These are phyloP conservation scores for Wickerhamomyces sp. DNA, from an alignment of 1,139 yeast species.

Conservation along the genomic window DNA sequence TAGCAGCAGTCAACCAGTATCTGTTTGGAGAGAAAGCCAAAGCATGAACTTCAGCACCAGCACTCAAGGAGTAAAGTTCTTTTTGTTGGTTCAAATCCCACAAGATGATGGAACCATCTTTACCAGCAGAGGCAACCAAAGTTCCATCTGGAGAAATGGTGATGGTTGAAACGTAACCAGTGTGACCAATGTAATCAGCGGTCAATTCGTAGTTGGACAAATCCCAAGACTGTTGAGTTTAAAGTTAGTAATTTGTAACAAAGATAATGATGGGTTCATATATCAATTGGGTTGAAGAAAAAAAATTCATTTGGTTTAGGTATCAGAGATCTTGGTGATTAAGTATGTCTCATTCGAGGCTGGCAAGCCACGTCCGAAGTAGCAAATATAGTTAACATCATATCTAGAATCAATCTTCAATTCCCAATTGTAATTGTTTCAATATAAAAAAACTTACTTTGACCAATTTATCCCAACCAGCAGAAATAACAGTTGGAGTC, in stretches of 20 bases:
- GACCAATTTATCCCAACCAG: slow-evolving; percentile 98
- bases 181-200: slow-evolving; percentile 99
- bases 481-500: slow-evolving; percentile 83
- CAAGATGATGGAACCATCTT: slow-evolving; percentile 97
- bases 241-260: slow-evolving; percentile 23
- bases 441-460: slow-evolving; percentile 88
- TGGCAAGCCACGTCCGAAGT: slow-evolving; percentile 84
- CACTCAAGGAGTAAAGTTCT: slow-evolving; percentile 90
- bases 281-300: background rate
- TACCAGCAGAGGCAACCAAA: slow-evolving; percentile 98
- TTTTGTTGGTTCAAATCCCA: slow-evolving; percentile 93
- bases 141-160: slow-evolving; percentile 99
- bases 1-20: slow-evolving; percentile 99
- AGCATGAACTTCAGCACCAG: slow-evolving; percentile 97
- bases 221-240: slow-evolving; percentile 78
- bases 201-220: slow-evolving; percentile 77
- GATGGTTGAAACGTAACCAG: slow-evolving; percentile 96
- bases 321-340: slow-evolving; percentile 99
- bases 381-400: slow-evolving; percentile 92
- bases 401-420: slow-evolving; percentile 23
- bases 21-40: slow-evolving; percentile 99
- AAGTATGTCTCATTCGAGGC: slow-evolving; percentile 90
- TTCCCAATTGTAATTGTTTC: too few species aligned
- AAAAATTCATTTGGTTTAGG: too few species aligned
- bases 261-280: background rate